Base-by-base conservation (phyloP, 202 grass and related monocot genomes). In the Brachypodium distachyon region DNA sequence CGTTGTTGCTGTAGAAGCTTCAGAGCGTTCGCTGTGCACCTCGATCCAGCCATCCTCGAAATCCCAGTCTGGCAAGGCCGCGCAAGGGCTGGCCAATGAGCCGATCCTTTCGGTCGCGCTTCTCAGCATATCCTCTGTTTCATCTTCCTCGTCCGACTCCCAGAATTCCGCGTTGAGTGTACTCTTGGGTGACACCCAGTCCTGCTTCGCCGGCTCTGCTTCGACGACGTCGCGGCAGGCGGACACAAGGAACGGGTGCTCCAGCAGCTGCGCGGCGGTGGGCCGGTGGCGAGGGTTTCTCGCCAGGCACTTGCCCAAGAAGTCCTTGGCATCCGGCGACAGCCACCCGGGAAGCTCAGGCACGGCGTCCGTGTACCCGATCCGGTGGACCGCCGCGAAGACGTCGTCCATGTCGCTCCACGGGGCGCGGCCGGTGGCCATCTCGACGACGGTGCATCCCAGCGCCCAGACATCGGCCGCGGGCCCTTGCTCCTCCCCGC, bases 361-460 rank as follows among this genome's bases (percentile, higher is more conserved):
- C 22, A 86, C 76, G 54, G 77, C 71, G 11, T 61, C 71, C 2
- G 84, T 79, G 86, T 79, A 97, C 13, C 91, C 94, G 33, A 94
- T 91, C 59, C 62, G 83, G 66, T 92, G 87, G 41, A 97, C 9
- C 4, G 79, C 88, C 22, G 86, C 85, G 21, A 88, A 49, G 14
- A 87, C 42, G 49, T 85, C 85, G 13, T 40, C 74, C 49, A 73
- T 21, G 61, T 68, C 76, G n/a, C 70, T 54, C 91, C 89, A 92
- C 0, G 91, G 88, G 2, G 79, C 82, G 36, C 67, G 53, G 1
- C 94, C 88, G 18, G 89, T 90, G 33, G 82, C 83, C 86, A 97
- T 88, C 79, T 97, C 94, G 61, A 97, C n/a, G 62, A 94, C 64
- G 26, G 77, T 89, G 86, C 94, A 97, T 17, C 91, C 94, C n/a